Percentiles rank a stretch among this genome's conserved stretches.
These are phyloP conservation scores for Jackrogersella multiformis DNA, from an alignment of 495 filamentous ascomycete species.

Conservation along the genomic window DNA sequence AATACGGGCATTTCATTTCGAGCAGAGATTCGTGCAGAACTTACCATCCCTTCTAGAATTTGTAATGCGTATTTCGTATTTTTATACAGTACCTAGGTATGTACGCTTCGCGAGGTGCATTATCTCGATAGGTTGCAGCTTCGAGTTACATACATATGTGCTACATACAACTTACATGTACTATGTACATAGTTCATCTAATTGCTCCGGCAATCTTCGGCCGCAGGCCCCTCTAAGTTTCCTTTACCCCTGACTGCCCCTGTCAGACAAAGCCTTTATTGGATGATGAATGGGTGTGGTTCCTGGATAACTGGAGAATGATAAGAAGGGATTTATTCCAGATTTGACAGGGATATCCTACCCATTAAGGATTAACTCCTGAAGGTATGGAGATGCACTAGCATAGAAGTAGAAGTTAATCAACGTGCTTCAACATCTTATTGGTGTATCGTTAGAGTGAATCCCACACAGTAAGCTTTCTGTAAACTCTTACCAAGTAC, in stretches of 20 bases:
- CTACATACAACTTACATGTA: no score
- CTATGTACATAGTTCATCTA: no score
- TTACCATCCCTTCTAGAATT: conserved; percentile 1
- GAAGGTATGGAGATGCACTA: background rate
- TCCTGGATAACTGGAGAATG: conserved; percentile 37
- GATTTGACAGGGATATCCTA: background rate
- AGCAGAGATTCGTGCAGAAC: conserved; percentile 22
- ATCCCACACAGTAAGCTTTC: background rate
- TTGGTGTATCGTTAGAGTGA: background rate
- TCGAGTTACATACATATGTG: conserved; percentile 8
- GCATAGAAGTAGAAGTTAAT: background rate
- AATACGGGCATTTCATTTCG: conserved; percentile 39
- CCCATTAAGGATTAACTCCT: background rate
- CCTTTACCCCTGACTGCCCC: conserved; percentile 30
- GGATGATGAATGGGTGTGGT: conserved; percentile 11
- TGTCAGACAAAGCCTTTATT: conserved; percentile 31
- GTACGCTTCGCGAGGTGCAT: conserved; percentile 14
- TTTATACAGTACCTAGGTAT: background rate
- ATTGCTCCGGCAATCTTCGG: conserved; percentile 8
- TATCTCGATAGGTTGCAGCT: conserved; percentile 24
- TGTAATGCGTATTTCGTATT: background rate
- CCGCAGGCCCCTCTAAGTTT: conserved; percentile 2
- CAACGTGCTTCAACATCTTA: background rate
- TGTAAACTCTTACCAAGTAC: background rate
- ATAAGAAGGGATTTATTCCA: conserved; percentile 1